Evolutionary conservation across 2,329 filamentous ascomycete genomes (phyloP).

Genomic region (Drechmeria coniospora): DNA sequence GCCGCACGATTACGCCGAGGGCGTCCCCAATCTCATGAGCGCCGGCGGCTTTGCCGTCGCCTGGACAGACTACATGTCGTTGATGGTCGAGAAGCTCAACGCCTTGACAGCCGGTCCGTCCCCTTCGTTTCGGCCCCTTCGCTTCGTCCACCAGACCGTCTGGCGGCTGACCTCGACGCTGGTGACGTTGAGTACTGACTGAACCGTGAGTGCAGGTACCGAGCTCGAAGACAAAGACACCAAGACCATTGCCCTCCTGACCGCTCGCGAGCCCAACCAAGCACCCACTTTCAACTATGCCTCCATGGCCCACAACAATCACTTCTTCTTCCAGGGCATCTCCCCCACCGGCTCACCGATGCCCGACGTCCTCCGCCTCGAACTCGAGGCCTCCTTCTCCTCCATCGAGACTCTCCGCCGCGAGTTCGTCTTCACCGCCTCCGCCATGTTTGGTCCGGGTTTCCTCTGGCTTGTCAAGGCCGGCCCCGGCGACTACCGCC

Average conservation of each 20-base stretch:
- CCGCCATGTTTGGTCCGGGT: slow-evolving; percentile 89
- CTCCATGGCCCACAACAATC: slow-evolving; percentile 88
- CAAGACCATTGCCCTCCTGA: slow-evolving; percentile 56
- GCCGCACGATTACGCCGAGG: slow-evolving; percentile 29
- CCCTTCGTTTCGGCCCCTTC: slow-evolving; percentile 1
- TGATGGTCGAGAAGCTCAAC: slow-evolving; percentile 65
- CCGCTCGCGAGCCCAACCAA: slow-evolving; percentile 61
- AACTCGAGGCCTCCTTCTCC: slow-evolving; percentile 59
- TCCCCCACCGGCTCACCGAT: slow-evolving; percentile 32
- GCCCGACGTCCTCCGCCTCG: slow-evolving; percentile 35
- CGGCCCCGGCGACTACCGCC: slow-evolving; percentile 35
- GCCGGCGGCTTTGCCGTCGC: slow-evolving; percentile 55
- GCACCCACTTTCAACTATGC: slow-evolving; percentile 89
- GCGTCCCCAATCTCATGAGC: slow-evolving; percentile 57
- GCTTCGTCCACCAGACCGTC: neutral
- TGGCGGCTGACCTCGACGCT: neutral
- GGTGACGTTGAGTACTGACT: neutral
- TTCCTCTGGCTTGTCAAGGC: slow-evolving; percentile 85
- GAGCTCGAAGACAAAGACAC: slow-evolving; percentile 44
- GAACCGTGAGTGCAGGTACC: slow-evolving; percentile 33
- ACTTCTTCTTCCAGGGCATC: slow-evolving; percentile 58
- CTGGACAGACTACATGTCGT: slow-evolving; percentile 68
- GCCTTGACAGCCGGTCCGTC: slow-evolving; percentile 52
- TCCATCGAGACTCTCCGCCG: slow-evolving; percentile 67
- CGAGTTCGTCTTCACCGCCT: slow-evolving; percentile 67